Percentiles rank a stretch among this genome's conserved stretches.
Conservation (phyloP, 2,329 filamentous ascomycete species). For the Teratosphaeriaceae sp. region DNA sequence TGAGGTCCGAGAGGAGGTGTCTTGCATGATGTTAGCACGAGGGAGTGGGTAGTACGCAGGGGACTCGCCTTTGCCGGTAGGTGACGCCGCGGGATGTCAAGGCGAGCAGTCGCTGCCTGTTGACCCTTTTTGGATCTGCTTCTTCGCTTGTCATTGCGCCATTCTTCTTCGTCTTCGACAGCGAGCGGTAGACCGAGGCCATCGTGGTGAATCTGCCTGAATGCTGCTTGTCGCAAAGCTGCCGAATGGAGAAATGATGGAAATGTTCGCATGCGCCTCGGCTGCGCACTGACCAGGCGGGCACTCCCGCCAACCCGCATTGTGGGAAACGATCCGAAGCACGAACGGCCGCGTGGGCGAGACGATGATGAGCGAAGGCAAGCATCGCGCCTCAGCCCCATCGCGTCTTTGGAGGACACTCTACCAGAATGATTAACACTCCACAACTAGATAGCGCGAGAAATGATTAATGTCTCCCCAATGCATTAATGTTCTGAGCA, state of each 20-base stretch:
- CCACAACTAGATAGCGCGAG: too few relatives aligned
- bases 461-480: too few relatives aligned
- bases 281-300: too few relatives aligned
- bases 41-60: not conserved
- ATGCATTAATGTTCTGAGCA: too few relatives aligned
- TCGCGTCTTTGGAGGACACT: too few relatives aligned
- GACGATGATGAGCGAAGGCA: not conserved
- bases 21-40: conserved; percentile 64
- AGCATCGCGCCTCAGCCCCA: not conserved
- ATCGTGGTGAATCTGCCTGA: conserved; percentile 27
- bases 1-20: conserved; percentile 84
- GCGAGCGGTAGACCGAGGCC: conserved; percentile 52
- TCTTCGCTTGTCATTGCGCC: conserved; percentile 23
- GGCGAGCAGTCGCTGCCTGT: conserved; percentile 66
- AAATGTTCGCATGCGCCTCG: too few relatives aligned
- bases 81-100: conserved; percentile 90
- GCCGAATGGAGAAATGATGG: not conserved
- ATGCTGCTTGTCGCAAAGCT: not conserved
- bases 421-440: too few relatives aligned
- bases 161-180: conserved; percentile 39
- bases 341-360: too few relatives aligned
- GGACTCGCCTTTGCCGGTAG: conserved; percentile 53
- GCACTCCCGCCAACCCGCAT: too few relatives aligned
- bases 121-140: conserved; percentile 29
- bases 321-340: too few relatives aligned